These are phyloP conservation scores for Alternaria longipes DNA, from an alignment of 2,329 filamentous ascomycete genomes.

Conservation along the genomic window DNA sequence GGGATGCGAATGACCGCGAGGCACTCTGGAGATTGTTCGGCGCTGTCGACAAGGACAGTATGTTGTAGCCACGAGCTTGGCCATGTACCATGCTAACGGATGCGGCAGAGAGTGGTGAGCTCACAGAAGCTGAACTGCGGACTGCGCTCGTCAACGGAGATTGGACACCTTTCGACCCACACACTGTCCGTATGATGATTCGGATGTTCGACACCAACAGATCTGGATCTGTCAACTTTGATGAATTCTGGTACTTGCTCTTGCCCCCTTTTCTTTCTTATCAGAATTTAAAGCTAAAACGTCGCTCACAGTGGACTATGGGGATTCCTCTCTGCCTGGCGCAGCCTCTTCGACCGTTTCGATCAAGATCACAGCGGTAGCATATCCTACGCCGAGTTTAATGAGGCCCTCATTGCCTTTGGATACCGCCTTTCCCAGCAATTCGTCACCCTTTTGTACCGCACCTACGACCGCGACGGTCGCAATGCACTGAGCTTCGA, in stretches of 20 bases:
- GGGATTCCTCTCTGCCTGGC: constrained; percentile 95
- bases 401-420: constrained; percentile 87
- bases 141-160: constrained; percentile 95
- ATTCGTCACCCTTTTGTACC: constrained; percentile 86
- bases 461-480: constrained; percentile 75
- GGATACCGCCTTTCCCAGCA: constrained; percentile 86
- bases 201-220: constrained; percentile 98
- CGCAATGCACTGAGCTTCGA: constrained; percentile 73
- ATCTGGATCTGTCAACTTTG: constrained; percentile 87
- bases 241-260: constrained; percentile 78
- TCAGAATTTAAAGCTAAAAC: constrained; percentile 11
- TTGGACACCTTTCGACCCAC: constrained; percentile 90
- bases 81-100: constrained; percentile 9
- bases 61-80: constrained; percentile 22
- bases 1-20: constrained; percentile 71
- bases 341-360: constrained; percentile 93
- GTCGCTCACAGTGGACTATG: constrained; percentile 72
- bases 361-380: constrained; percentile 86
- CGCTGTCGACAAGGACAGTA: constrained; percentile 87
- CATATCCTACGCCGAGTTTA: constrained; percentile 87
- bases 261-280: not conserved
- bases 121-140: constrained; percentile 86
- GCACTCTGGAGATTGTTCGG: constrained; percentile 84
- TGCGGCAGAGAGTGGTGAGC: constrained; percentile 72
- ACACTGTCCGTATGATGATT: constrained; percentile 99